Base-by-base conservation (phyloP, 1,284 basidiomycete species). In the Melampsora abietis-canadensis region DNA sequence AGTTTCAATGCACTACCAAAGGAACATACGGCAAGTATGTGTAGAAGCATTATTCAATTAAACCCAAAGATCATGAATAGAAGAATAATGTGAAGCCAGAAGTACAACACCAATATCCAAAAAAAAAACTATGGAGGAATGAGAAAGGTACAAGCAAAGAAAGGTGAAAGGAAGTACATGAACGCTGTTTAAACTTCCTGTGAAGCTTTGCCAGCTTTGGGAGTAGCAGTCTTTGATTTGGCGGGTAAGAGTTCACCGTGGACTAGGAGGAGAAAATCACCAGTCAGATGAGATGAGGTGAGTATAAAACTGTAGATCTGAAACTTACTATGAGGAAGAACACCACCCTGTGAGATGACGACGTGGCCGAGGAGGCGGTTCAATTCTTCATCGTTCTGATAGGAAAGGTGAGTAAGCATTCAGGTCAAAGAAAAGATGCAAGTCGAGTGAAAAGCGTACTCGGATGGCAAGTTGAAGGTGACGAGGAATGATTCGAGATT, bases 271-370 rank as follows among this genome's bases (percentile, higher is more conserved):
- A 15, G 14, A 40, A 64, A 34, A 34, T 31, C 4, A 19, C 4
- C 3, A 57, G n/a, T 34, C 10, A 61, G 61, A 48, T 48, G 37
- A 61, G 12, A 4, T 21, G 10, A 59, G n/a, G 34, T 7, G 12
- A 46, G 2, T 17, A 21, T 34, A 37, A 8, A 24, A 30, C 12
- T 3, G n/a, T 12, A 15, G 17, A 34, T 4, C 1, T 15, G 10
- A 24, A n/a, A 63, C 73, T 64, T 27, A 75, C 73, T 75, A 15
- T 80, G 79, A 67, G 92, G 92, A 59, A 94, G 88, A 75, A 94
- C 92, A 88, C 92, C 92, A 84, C 92, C 92, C 81, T 94, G 91
- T 30, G 89, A 91, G 84, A 94, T 93, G 81, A 91, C 88, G 77
- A 93, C 92, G 79, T 88, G 86, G 65, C 92, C 91, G 63, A 94